Evolutionary conservation across 257 asterid genomes (phyloP), one percentile per base, ranked within the genome.

Genomic region (Ilex aquifolium): DNA sequence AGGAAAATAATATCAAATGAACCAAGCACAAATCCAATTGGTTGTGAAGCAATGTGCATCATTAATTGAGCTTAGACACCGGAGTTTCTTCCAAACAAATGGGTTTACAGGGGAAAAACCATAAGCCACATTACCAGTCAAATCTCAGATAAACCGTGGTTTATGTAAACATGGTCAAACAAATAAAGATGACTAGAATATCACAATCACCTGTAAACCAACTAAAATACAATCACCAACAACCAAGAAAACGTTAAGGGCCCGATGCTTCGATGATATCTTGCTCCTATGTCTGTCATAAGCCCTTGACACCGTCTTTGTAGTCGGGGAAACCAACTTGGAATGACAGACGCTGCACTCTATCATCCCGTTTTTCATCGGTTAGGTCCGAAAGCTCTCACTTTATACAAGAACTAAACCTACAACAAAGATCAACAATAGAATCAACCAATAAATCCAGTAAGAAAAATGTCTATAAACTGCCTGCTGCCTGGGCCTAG

Each of bases 261-360:
- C 88, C 67, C 90, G 83, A 71, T 85, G 95, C 74, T 85, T 85
- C 14, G 88, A 81, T 12, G 95, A 85, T 29, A 79, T 65, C 77
- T 85, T 85, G 81, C 60, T 79, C 79, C 88, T 79, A 51, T 85
- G 88, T 54, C 39, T 76, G 64, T 83, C 95, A 80, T 85, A 85
- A 44, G 95, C 95, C 70, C 90, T 83, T 58, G 95, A 79, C 63
- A 85, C 65, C 39, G 85, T 60, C 75, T 83, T 85, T 14, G 83
- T 61, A 62, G 90, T 64, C 49, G 95, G 95, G 44, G 85, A 66
- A 44, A 79, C 90, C 62, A 85, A 67, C 78, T 80, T 83, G 83
- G 95, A 83, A 79, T 85, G 95, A 81, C 95, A 85, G 86, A 83
- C 88, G 64, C 88, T 84, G 69, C 95, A 85, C 81, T 85, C 90